Percentiles rank a stretch among this genome's conserved stretches.
Conservation (phyloP, 768 basidiomycete species). For the Royoungia palumana region DNA sequence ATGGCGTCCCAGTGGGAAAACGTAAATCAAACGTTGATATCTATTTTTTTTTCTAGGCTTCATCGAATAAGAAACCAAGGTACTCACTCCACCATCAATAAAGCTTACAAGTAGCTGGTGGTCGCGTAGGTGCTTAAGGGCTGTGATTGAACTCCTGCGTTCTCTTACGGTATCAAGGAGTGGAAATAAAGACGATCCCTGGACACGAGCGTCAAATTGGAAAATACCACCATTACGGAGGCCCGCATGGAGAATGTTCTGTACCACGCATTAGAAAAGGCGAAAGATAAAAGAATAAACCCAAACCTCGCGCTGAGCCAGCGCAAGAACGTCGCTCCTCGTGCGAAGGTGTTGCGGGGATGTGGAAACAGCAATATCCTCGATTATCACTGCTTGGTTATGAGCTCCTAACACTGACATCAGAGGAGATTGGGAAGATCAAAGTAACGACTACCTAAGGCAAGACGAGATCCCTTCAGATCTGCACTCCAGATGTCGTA, state of each 20-base stretch:
- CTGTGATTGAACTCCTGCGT: constrained; percentile 47
- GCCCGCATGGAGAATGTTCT: constrained; percentile 55
- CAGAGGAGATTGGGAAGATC: neutral
- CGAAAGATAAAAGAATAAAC: neutral
- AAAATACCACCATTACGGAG: constrained; percentile 57
- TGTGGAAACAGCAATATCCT: constrained; percentile 43
- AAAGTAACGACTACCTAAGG: constrained; percentile 42
- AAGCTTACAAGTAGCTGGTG: constrained; percentile 55
- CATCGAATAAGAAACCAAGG: neutral
- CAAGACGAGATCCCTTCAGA: constrained; percentile 46
- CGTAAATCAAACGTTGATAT: constrained; percentile 63
- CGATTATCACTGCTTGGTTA: constrained; percentile 48
- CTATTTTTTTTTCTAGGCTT: constrained; percentile 33
- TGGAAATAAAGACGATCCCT: constrained; percentile 33
- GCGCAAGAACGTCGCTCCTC: constrained; percentile 60
- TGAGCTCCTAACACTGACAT: constrained; percentile 44
- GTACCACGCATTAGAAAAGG: neutral
- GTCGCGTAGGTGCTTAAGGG: constrained; percentile 48
- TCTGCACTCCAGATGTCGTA: constrained; percentile 59
- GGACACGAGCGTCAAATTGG: constrained; percentile 54
- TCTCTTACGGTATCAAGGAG: constrained; percentile 38
- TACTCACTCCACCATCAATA: constrained; percentile 57
- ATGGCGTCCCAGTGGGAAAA: constrained; percentile 44
- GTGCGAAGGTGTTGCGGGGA: constrained; percentile 45
- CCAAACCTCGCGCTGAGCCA: constrained; percentile 51